Base-by-base conservation (phyloP, 768 basidiomycete genomes). In the Agaricus subrufescens region DNA sequence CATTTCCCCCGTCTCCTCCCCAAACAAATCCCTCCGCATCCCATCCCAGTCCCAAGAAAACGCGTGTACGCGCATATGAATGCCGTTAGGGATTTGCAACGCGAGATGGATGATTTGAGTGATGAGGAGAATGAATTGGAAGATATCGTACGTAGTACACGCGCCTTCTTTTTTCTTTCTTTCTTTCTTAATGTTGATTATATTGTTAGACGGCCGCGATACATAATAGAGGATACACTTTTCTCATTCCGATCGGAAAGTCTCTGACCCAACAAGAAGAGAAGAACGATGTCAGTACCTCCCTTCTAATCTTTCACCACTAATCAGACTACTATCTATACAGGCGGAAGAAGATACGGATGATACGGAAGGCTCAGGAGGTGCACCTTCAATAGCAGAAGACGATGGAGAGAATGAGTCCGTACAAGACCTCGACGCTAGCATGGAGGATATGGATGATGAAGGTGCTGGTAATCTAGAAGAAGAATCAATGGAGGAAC, bases 41-140 rank as follows among this genome's bases (percentile, higher is more conserved):
- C 87, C 4, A 69, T 75, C 0, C 89, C 89, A 11, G 66, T 85
- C 4, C 75, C 82, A 3, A 68, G 67, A 39, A 75, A 79, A 39
- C 78, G 80, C 50, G 73, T 72, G 2, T 80, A 84, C 61, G 80
- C 78, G 1, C 77, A 81, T 44, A 68, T 90, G 61, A 86, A 84
- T 62, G 75, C 78, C 31, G 74, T 78, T 42, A 81, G 91, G 25
- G 86, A 92, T 67, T 66, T 91, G 30, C 79, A 82, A 58, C 80
- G 83, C 40, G 89, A 93, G 67, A 86, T 89, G 77, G 87, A 90
- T 47, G 89, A 93, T 63, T 70, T 93, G 58, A 91, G 88, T 57
- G 91, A 92, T 55, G 91, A 92, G 66, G 91, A 92, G 69, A 81
- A 76, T 50, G 88, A 91, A 62, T 65, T 92, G n/a, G 90, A 92